Conservation (phyloP, 2,329 filamentous ascomycete genomes). For the Pseudomassariella vexata region DNA sequence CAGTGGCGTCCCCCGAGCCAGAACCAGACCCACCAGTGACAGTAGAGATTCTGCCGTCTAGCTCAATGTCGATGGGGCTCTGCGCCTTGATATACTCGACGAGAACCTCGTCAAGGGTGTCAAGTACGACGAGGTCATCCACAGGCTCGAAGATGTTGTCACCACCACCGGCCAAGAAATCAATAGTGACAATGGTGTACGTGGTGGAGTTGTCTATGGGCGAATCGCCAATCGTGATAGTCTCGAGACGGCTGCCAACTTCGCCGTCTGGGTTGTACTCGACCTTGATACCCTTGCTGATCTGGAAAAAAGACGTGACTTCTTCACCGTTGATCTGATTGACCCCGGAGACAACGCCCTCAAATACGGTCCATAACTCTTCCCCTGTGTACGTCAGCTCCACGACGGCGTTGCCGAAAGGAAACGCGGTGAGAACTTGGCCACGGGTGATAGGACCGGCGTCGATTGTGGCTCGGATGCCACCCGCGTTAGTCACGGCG, state of each 20-base stretch:
- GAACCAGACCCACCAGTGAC: conserved; percentile 14
- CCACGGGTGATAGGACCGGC: conserved; percentile 56
- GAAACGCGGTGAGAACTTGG: conserved; percentile 58
- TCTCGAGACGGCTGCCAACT: conserved; percentile 45
- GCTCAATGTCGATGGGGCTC: conserved; percentile 41
- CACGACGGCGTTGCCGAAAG: conserved; percentile 60
- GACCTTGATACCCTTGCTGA: conserved; percentile 50
- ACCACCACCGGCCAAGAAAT: conserved; percentile 57
- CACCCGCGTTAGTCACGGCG: conserved; percentile 58
- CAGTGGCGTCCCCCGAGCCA: neutral
- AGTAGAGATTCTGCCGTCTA: conserved; percentile 40
- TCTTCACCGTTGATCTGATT: conserved; percentile 48
- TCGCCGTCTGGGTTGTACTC: conserved; percentile 48
- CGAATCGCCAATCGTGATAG: conserved; percentile 42
- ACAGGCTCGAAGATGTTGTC: conserved; percentile 50
- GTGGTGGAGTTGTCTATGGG: conserved; percentile 37
- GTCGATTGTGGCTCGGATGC: conserved; percentile 59
- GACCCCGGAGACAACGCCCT: conserved; percentile 49
- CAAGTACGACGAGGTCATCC: conserved; percentile 32
- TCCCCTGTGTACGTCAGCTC: conserved; percentile 48
- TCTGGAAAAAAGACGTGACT: conserved; percentile 55
- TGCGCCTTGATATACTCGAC: conserved; percentile 39
- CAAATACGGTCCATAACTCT: conserved; percentile 50
- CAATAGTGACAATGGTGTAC: conserved; percentile 56
- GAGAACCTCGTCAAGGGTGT: conserved; percentile 46